Evolutionary conservation across 2,329 filamentous ascomycete species (phyloP).

Genomic region (Monosporascus sp.): DNA sequence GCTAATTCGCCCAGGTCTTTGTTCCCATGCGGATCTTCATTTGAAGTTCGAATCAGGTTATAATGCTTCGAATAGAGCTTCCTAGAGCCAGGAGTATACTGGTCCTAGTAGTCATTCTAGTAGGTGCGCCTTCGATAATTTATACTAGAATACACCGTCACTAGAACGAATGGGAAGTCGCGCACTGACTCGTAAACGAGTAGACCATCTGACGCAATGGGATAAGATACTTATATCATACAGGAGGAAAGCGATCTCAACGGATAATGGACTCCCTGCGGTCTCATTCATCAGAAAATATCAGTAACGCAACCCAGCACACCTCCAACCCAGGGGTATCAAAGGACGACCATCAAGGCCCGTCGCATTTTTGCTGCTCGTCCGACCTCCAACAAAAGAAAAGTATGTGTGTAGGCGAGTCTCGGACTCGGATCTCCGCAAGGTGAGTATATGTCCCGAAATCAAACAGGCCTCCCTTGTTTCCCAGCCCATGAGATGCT

Average conservation of each 20-base stretch:
- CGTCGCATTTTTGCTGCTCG: constrained; percentile 1
- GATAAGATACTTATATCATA: neutral
- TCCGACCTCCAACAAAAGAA: constrained; percentile 5
- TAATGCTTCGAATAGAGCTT: too few relatives aligned
- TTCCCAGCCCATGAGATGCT: neutral
- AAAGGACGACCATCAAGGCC: constrained; percentile 15
- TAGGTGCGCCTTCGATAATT: too few relatives aligned
- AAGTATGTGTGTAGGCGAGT: neutral
- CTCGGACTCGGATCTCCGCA: neutral
- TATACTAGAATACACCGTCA: too few relatives aligned
- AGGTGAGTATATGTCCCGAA: neutral
- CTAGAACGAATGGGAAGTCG: too few relatives aligned
- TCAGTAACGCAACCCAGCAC: neutral
- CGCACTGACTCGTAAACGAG: too few relatives aligned
- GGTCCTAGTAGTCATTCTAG: too few relatives aligned
- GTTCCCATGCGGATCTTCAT: too few relatives aligned
- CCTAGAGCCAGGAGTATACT: too few relatives aligned
- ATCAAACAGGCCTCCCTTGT: neutral
- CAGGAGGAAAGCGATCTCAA: neutral
- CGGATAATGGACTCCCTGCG: too few relatives aligned
- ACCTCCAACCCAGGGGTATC: neutral
- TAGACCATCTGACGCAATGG: neutral
- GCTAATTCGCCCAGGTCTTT: too few relatives aligned
- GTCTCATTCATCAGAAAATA: neutral
- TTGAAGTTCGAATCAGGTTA: too few relatives aligned